Percentiles rank a stretch among this genome's conserved stretches.
Conservation (phyloP, 306 rosid genomes). For the Urtica urens region DNA sequence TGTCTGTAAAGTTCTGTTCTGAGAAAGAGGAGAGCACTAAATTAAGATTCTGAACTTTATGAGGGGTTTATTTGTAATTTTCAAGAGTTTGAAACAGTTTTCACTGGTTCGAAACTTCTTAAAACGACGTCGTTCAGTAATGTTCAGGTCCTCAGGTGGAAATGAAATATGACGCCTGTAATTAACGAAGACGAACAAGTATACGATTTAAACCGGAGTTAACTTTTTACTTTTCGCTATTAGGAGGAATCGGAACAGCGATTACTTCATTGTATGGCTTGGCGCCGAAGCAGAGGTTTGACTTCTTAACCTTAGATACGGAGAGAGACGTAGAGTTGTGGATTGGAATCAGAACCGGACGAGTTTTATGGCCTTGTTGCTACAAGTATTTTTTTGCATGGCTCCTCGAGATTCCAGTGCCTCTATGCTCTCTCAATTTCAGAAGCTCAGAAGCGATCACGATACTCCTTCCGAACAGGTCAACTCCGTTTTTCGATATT, state of each 20-base stretch:
- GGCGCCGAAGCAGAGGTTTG: too few species aligned
- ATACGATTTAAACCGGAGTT: background rate
- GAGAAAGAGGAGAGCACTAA: background rate
- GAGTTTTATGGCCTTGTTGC: background rate
- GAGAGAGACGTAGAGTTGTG: slow-evolving; percentile 2
- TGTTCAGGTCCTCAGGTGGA: too few species aligned
- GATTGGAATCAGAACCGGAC: slow-evolving; percentile 2
- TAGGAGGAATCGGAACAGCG: background rate
- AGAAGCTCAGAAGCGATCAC: too few species aligned
- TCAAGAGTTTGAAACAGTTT: background rate
- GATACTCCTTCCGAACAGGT: too few species aligned
- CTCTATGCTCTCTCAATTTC: background rate
- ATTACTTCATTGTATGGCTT: too few species aligned
- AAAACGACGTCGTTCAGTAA: background rate
- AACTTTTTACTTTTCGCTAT: background rate
- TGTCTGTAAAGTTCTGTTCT: too few species aligned
- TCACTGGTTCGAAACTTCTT: background rate
- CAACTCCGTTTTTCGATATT: too few species aligned
- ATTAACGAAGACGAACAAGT: slow-evolving; percentile 6
- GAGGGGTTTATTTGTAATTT: slow-evolving; percentile 1
- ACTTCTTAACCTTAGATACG: too few species aligned
- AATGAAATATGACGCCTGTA: too few species aligned
- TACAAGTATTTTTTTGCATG: slow-evolving; percentile 1
- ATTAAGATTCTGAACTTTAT: background rate
- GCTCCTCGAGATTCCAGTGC: slow-evolving; percentile 2